Evolutionary conservation across 2,329 filamentous ascomycete genomes (phyloP), one percentile per base, ranked within the genome.

Genomic region (Aspergillus pseudotamarii): DNA sequence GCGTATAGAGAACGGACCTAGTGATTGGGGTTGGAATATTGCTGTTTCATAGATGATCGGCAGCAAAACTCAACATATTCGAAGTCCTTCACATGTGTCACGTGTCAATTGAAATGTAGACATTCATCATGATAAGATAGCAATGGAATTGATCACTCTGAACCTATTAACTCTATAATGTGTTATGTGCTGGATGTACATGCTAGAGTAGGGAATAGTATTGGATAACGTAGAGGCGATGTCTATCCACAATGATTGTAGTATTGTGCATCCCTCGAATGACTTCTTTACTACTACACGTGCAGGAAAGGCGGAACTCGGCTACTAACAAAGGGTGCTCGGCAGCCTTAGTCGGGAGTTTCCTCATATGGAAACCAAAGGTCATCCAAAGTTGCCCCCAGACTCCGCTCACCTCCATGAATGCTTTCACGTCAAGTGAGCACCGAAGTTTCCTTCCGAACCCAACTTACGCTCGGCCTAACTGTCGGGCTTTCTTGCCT

Each of bases 301-400:
- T 55, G 32, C 23, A 23, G 34, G 34, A 65, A 68, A 66, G 68
- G 69, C 69, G 69, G 70, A 70, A 71, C 65, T 71, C 70, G 70
- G 70, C 59, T 72, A 55, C n/a, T 21, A 67, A 61, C 34, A 53
- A 60, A 55, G 11, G 28, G 46, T 58, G 59, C 58, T 70, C 69
- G 70, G 69, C 63, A 70, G 68, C 54, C n/a, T 55, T 61, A 28
- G 54, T 71, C 69, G 69, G 68, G 69, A 71, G 62, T 68, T 71
- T 54, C 65, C 62, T 64, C 68, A 64, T 65, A 60, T 60, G 63
- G 65, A 55, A 53, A 46, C 46, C 32, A 48, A 32, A 51, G 14
- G 46, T 38, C 26, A 51, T 57, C 46, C 53, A 62, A 30, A 53
- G n/a, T 58, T 61, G 58, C 48, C 62, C 48, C 54, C 57, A 57